A percentile compares a stretch with the other conserved stretches of the same genome.
phyloP scores from a whole-genome alignment of 2,329 filamentous ascomycete genomes.

The Ramichloridium luteum region DNA sequence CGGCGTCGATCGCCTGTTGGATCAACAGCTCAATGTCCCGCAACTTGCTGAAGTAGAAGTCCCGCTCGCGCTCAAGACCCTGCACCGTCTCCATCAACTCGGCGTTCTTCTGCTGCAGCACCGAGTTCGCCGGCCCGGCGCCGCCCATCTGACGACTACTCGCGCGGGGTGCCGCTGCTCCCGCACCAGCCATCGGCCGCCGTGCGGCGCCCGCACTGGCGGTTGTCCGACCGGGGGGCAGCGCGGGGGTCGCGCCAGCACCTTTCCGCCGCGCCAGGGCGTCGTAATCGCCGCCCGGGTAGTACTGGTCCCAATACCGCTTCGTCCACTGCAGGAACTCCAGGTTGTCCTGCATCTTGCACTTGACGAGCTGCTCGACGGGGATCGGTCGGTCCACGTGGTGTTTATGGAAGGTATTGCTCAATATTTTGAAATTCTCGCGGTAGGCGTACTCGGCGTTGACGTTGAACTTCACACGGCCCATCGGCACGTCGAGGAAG shows the following conservation, averaged over 20 bases:
- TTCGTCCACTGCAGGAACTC: slow-evolving; percentile 98
- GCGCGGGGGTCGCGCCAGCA: slow-evolving; percentile 36
- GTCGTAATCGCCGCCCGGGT: slow-evolving; percentile 93
- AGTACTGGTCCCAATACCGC: slow-evolving; percentile 96
- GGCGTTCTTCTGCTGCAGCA: slow-evolving; percentile 71
- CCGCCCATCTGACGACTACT: slow-evolving; percentile 31
- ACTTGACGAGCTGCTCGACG: slow-evolving; percentile 82
- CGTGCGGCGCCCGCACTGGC: slow-evolving; percentile 36
- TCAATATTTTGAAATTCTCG: slow-evolving; percentile 95
- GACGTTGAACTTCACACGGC: slow-evolving; percentile 94
- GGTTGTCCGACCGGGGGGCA: slow-evolving; percentile 14
- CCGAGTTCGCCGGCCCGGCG: slow-evolving; percentile 48
- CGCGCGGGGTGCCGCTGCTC: slow-evolving; percentile 33
- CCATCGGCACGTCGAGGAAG: slow-evolving; percentile 90
- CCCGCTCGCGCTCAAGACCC: slow-evolving; percentile 86
- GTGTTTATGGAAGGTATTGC: slow-evolving; percentile 79
- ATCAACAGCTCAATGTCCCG: slow-evolving; percentile 91
- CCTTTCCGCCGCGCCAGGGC: slow-evolving; percentile 75
- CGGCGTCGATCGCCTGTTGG: slow-evolving; percentile 83
- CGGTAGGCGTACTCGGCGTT: slow-evolving; percentile 95
- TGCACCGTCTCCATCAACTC: slow-evolving; percentile 91
- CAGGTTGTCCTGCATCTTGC: slow-evolving; percentile 99
- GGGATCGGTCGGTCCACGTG: slow-evolving; percentile 80
- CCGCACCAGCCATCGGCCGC: slow-evolving; percentile 40
- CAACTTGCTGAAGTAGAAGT: slow-evolving; percentile 99